Percentiles rank a stretch among this genome's conserved stretches.
Conservation (phyloP, 352 stramenopile genomes). For the Globisporangium spiculum region DNA sequence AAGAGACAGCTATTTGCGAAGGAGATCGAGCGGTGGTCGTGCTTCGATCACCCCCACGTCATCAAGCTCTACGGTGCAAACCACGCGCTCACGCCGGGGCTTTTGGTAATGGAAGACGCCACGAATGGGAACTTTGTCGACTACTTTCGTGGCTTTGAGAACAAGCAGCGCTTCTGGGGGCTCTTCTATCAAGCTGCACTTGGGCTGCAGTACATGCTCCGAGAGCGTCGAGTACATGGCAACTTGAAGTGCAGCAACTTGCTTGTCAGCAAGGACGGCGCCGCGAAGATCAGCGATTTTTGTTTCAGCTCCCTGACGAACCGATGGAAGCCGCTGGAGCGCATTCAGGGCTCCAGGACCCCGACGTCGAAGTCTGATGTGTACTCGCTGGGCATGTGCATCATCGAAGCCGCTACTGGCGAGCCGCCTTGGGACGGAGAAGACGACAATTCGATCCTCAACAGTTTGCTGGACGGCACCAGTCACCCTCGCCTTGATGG, state of each 20-base stretch:
- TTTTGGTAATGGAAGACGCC: slow-evolving; percentile 35
- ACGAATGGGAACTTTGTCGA: slow-evolving; percentile 30
- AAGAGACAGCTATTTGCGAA: slow-evolving; percentile 20
- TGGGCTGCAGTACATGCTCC: slow-evolving; percentile 48
- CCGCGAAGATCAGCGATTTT: slow-evolving; percentile 40
- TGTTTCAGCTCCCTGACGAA: slow-evolving; percentile 30
- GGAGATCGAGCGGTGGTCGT: slow-evolving; percentile 34
- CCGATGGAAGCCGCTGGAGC: slow-evolving; percentile 36
- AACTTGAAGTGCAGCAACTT: slow-evolving; percentile 88
- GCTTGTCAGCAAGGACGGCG: slow-evolving; percentile 47
- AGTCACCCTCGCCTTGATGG: not conserved
- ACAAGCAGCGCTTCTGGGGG: slow-evolving; percentile 18
- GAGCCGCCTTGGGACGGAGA: not conserved
- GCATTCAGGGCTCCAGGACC: slow-evolving; percentile 5
- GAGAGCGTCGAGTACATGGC: slow-evolving; percentile 61
- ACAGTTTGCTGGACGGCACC: not conserved
- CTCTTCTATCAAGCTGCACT: slow-evolving; percentile 36
- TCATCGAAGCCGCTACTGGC: not conserved
- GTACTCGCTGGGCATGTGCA: slow-evolving; percentile 1
- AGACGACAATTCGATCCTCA: not conserved
- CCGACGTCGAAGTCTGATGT: not conserved
- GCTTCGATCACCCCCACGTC: slow-evolving; percentile 31
- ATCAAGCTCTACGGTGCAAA: slow-evolving; percentile 27
- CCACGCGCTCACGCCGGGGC: not conserved
- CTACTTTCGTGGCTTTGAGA: slow-evolving; percentile 18